Conservation (phyloP, 371 early-diverging fungal species). For the Mucor indicus region DNA sequence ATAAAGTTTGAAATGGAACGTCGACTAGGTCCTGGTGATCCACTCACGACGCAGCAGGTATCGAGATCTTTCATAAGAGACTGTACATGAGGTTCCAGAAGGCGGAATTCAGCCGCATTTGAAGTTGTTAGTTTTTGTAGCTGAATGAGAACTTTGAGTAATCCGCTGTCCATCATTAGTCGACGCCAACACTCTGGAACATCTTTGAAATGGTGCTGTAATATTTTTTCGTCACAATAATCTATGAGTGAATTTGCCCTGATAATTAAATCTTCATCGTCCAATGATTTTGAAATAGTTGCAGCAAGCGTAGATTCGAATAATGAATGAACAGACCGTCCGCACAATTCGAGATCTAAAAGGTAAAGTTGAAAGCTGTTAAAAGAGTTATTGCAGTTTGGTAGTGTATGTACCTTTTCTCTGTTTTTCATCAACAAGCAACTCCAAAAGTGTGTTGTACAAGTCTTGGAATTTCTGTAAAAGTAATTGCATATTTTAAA, state of each 20-base stretch:
- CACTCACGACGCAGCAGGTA: constrained; percentile 51
- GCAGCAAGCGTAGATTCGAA: constrained; percentile 4
- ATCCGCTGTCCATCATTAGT: constrained; percentile 52
- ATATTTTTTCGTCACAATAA: constrained; percentile 36
- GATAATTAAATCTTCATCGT: background rate
- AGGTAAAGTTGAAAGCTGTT: too few species aligned
- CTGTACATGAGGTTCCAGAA: constrained; percentile 14
- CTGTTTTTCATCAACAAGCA: constrained; percentile 3
- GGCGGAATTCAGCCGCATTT: background rate
- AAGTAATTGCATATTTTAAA: constrained; percentile 2
- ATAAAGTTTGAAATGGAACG: constrained; percentile 30
- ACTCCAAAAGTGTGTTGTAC: constrained; percentile 8
- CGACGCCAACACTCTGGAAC: constrained; percentile 59
- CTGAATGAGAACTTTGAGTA: constrained; percentile 38
- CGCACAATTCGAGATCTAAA: constrained; percentile 11
- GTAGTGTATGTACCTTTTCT: constrained; percentile 4
- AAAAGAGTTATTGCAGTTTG: background rate
- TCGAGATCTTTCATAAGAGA: constrained; percentile 45
- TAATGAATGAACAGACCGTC: constrained; percentile 6
- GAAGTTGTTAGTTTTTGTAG: constrained; percentile 1
- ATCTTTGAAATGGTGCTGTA: constrained; percentile 44
- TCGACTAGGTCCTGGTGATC: constrained; percentile 46
- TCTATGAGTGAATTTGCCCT: constrained; percentile 25
- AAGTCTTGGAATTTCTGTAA: constrained; percentile 8
- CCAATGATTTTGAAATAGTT: background rate